Percentiles rank a stretch among this genome's conserved stretches.
phyloP scores from a whole-genome alignment of 2,329 filamentous ascomycete species.

The Fusarium newnesense region DNA sequence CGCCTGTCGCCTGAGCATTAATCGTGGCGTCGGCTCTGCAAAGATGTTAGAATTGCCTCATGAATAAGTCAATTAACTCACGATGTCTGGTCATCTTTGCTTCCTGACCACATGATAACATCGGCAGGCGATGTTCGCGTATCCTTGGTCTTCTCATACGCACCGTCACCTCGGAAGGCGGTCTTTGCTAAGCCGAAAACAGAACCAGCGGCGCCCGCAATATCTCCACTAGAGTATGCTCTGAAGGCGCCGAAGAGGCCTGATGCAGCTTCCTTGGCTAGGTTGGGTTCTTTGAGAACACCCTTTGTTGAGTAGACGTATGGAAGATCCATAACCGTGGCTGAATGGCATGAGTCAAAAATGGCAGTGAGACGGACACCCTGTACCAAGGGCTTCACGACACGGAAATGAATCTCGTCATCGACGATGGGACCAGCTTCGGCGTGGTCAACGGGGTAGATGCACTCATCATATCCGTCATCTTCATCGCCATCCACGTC shows the following conservation, averaged over 20 bases:
- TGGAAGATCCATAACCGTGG: constrained; percentile 79
- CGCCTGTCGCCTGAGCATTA: constrained; percentile 87
- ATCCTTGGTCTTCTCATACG: constrained; percentile 80
- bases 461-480: constrained; percentile 81
- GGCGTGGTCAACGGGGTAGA: constrained; percentile 80
- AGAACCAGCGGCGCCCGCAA: constrained; percentile 81
- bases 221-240: constrained; percentile 84
- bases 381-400: constrained; percentile 79
- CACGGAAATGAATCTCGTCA: constrained; percentile 80
- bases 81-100: constrained; percentile 95
- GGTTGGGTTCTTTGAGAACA: constrained; percentile 82
- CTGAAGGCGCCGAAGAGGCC: constrained; percentile 78
- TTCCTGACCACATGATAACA: constrained; percentile 97
- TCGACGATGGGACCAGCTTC: constrained; percentile 78
- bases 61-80: constrained; percentile 41
- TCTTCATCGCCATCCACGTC: constrained; percentile 81
- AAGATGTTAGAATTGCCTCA: constrained; percentile 31
- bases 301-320: constrained; percentile 86
- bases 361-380: constrained; percentile 88
- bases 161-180: constrained; percentile 80
- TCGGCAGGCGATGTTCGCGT: constrained; percentile 96
- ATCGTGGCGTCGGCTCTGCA: constrained; percentile 89
- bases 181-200: constrained; percentile 90
- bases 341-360: constrained; percentile 85
- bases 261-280: constrained; percentile 81